These are phyloP conservation scores for Kappamyces sp. DNA, from an alignment of 192 early-diverging fungal genomes.

Conservation along the genomic window DNA sequence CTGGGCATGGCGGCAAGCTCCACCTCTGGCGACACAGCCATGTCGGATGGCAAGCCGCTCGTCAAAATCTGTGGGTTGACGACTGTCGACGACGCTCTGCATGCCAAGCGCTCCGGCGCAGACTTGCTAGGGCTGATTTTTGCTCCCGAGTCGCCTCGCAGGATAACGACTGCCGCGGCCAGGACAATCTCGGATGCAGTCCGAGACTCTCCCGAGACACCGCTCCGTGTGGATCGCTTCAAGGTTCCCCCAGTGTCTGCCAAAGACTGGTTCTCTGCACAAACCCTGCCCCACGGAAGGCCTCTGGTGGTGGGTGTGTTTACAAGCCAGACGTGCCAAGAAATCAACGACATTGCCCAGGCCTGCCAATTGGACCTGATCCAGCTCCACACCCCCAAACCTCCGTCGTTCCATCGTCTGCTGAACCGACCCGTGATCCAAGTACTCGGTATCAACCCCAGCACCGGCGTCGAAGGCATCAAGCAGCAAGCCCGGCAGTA, in stretches of 20 bases:
- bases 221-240: constrained; percentile 13
- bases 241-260: constrained; percentile 12
- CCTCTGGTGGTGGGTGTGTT: constrained; percentile 95
- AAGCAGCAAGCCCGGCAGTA: constrained; percentile 7
- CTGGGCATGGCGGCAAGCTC: constrained; percentile 28
- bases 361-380: constrained; percentile 77
- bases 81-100: constrained; percentile 71
- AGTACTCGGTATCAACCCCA: constrained; percentile 69
- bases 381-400: constrained; percentile 88
- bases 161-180: constrained; percentile 61
- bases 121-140: constrained; percentile 95
- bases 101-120: constrained; percentile 69
- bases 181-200: constrained; percentile 69
- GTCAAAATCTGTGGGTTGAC: constrained; percentile 95
- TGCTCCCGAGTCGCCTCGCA: constrained; percentile 69
- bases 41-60: constrained; percentile 22
- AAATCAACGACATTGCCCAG: constrained; percentile 62
- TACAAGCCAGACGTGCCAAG: constrained; percentile 69
- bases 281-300: constrained; percentile 22
- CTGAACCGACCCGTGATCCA: constrained; percentile 83
- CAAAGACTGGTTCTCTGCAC: neutral
- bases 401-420: constrained; percentile 53
- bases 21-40: neutral
- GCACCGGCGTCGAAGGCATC: constrained; percentile 42
- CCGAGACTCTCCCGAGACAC: constrained; percentile 16